These are phyloP conservation scores for Schizosaccharomyces osmophilus DNA, from an alignment of 805 yeast species.

Conservation along the genomic window DNA sequence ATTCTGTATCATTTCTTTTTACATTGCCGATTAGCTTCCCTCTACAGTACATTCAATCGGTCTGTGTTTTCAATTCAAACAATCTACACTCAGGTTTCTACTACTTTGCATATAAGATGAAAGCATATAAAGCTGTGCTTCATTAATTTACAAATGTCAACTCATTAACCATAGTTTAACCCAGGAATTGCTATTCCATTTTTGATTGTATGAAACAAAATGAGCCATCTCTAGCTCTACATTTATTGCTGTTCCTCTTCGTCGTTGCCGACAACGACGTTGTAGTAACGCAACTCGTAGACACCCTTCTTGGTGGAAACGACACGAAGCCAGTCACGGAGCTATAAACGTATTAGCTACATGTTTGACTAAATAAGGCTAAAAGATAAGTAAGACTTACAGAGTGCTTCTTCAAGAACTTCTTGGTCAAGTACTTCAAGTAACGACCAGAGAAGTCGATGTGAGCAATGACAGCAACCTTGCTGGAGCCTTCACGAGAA, in stretches of 20 bases:
- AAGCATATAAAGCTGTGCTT: background rate
- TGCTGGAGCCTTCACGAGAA: conserved; percentile 52
- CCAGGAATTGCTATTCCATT: background rate
- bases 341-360: background rate
- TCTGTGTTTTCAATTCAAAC: too few species aligned
- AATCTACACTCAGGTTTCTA: background rate
- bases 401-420: conserved; percentile 99
- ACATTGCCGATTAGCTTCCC: too few species aligned
- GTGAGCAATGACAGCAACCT: conserved; percentile 65
- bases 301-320: conserved; percentile 85
- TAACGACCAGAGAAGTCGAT: conserved; percentile 98
- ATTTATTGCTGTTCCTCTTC: conserved; percentile 37
- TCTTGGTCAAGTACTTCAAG: conserved; percentile 97
- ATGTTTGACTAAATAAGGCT: background rate
- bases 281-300: conserved; percentile 97
- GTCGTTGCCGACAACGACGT: conserved; percentile 61
- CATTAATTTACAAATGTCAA: background rate
- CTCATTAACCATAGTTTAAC: background rate
- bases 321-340: conserved; percentile 53
- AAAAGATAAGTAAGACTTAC: conserved; percentile 52
- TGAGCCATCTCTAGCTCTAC: background rate
- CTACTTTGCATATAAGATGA: background rate
- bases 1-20: too few species aligned
- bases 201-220: background rate
- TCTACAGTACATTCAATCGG: too few species aligned